Base-by-base conservation (phyloP, 441 rosid genomes). In the Syzygium malaccense region DNA sequence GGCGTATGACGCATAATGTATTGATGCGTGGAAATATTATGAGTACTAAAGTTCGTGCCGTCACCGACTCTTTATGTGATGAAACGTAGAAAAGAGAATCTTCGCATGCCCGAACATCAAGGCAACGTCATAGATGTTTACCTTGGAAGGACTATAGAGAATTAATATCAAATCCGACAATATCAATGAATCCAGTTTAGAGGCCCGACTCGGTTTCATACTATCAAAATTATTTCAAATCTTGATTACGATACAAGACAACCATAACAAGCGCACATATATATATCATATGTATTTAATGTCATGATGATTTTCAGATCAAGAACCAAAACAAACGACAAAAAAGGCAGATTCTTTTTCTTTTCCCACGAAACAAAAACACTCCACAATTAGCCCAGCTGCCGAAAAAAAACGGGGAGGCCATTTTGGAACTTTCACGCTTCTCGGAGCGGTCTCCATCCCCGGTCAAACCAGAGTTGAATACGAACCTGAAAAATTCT, bases 131-230 rank as follows among this genome's bases (percentile, higher is more conserved):
- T 33, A 68, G 3, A 13, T 19, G 1, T 18, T 0, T 17, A 1
- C 17, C 7, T 71, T 1, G 12, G 23, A 8, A 33, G 48, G 33
- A 18, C 26, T 14, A 9, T 68, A 33, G 14, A 68, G 2, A 18
- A 33, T 30, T 18, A 6, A 2, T 33, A 11, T 33, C 10, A 2
- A 32, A 66, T 66, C 7, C 4, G 17, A 17, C 1, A 17, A 8
- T 17, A 64, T 30, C 2, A 64, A 30, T 64, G 19, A 30, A 64
- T 64, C 17, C 23, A 8, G 2, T 17, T 64, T 30, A 2, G 23
- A 32, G 1, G 3, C 3, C 1, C 1, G 1, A 8, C 1, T 64
- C 17, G 41, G 19, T 68, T 3, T 32, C 0, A 2, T 14, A 0
- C 1, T 30, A 1, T 30, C 15, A 3, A 15, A 30, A 64, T 30